Conservation (phyloP, 495 filamentous ascomycete genomes). For the Aspergillus sparsus region DNA sequence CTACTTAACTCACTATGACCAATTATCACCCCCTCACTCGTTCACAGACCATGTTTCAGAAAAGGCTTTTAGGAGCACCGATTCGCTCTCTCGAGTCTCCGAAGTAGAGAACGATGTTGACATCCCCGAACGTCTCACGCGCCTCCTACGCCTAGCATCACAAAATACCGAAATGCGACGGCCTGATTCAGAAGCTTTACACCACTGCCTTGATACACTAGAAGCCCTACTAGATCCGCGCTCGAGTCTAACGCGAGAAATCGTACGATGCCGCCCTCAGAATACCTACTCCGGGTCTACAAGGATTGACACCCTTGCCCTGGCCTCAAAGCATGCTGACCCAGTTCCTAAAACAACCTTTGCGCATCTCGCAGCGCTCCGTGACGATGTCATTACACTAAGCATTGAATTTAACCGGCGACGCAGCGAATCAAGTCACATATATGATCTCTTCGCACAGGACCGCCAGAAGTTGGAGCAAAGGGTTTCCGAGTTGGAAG, state of each 20-base stretch:
- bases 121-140: slow-evolving; percentile 30
- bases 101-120: slow-evolving; percentile 1
- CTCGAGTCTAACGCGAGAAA: slow-evolving; percentile 24
- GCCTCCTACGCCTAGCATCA: slow-evolving; percentile 29
- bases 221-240: slow-evolving; percentile 36
- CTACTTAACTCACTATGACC: slow-evolving; percentile 7
- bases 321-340: slow-evolving; percentile 6
- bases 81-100: background rate
- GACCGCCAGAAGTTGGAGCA: slow-evolving; percentile 30
- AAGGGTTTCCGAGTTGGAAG: slow-evolving; percentile 32
- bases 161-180: slow-evolving; percentile 14
- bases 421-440: slow-evolving; percentile 35
- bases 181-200: slow-evolving; percentile 27
- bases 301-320: background rate
- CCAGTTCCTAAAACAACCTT: slow-evolving; percentile 12
- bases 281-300: slow-evolving; percentile 1
- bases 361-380: slow-evolving; percentile 27
- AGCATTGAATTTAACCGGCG: slow-evolving; percentile 34
- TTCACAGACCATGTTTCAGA: slow-evolving; percentile 15
- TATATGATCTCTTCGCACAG: slow-evolving; percentile 34
- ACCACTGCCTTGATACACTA: slow-evolving; percentile 35
- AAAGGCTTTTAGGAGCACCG: background rate
- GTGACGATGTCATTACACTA: slow-evolving; percentile 31
- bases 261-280: slow-evolving; percentile 23
- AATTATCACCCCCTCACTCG: slow-evolving; percentile 20